phyloP scores from a whole-genome alignment of 768 basidiomycete species.

The Russula sp. region DNA sequence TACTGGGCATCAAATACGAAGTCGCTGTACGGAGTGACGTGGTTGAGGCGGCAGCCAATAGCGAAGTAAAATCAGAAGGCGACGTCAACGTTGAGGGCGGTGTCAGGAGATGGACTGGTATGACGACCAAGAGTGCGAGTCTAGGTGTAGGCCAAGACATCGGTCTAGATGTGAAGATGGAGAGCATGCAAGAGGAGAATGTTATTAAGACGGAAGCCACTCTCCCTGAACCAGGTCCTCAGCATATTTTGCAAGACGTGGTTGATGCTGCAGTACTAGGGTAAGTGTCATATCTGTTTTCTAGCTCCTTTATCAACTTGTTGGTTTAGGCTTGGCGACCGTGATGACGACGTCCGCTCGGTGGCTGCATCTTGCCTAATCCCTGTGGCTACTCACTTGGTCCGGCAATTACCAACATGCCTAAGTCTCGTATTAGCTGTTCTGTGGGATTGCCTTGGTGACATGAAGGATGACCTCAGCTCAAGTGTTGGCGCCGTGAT shows the following conservation, averaged over 20 bases:
- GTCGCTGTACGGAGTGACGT: slow-evolving; percentile 90
- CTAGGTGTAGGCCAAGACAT: background rate
- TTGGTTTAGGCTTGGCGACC: slow-evolving; percentile 67
- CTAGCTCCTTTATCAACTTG: slow-evolving; percentile 1
- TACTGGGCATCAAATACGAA: slow-evolving; percentile 96
- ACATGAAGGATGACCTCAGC: slow-evolving; percentile 94
- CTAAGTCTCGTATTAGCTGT: slow-evolving; percentile 73
- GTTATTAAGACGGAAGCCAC: slow-evolving; percentile 31
- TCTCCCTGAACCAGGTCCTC: slow-evolving; percentile 33
- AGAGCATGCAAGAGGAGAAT: slow-evolving; percentile 15
- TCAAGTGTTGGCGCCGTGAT: slow-evolving; percentile 96
- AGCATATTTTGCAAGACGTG: slow-evolving; percentile 65
- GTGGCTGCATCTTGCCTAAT: slow-evolving; percentile 89
- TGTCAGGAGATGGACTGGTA: background rate
- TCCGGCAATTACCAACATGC: slow-evolving; percentile 64
- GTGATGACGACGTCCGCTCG: slow-evolving; percentile 93
- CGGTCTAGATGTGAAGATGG: slow-evolving; percentile 14
- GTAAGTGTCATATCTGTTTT: slow-evolving; percentile 38
- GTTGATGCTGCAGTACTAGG: slow-evolving; percentile 90
- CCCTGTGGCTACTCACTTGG: slow-evolving; percentile 80
- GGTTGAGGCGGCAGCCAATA: slow-evolving; percentile 39
- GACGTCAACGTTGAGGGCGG: slow-evolving; percentile 2
- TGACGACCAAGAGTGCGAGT: background rate
- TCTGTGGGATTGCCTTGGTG: slow-evolving; percentile 83
- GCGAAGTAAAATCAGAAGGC: slow-evolving; percentile 24